Percentiles rank a stretch among this genome's conserved stretches.
phyloP scores from a whole-genome alignment of 2,329 filamentous ascomycete genomes.

The Paecilomyces dactylethromorphus region DNA sequence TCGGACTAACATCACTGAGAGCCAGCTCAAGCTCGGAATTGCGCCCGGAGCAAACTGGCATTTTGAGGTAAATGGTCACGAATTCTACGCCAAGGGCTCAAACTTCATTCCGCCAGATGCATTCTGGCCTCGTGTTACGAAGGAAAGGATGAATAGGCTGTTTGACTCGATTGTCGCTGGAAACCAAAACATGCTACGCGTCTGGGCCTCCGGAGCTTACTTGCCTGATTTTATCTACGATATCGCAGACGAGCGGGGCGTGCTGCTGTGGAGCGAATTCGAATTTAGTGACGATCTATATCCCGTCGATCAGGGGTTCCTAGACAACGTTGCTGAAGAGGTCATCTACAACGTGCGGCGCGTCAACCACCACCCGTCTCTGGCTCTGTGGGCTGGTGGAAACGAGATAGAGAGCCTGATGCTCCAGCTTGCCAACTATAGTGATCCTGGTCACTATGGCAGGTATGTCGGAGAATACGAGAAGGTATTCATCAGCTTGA shows the following conservation, averaged over 20 bases:
- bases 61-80: constrained; percentile 59
- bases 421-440: constrained; percentile 37
- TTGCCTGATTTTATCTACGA: constrained; percentile 2
- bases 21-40: constrained; percentile 49
- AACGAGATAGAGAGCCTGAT: constrained; percentile 57
- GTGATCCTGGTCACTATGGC: constrained; percentile 38
- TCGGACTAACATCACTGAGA: constrained; percentile 46
- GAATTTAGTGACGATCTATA: constrained; percentile 57
- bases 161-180: constrained; percentile 51
- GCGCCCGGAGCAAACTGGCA: constrained; percentile 56
- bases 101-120: constrained; percentile 58
- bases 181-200: constrained; percentile 56
- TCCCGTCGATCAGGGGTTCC: constrained; percentile 47
- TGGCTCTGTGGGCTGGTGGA: constrained; percentile 50
- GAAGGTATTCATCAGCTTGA: constrained; percentile 49
- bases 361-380: constrained; percentile 53
- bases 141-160: constrained; percentile 44
- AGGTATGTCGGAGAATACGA: constrained; percentile 50
- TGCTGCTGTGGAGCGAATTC: constrained; percentile 59
- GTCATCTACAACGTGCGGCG: constrained; percentile 56
- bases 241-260: constrained; percentile 47
- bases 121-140: constrained; percentile 57
- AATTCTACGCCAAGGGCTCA: constrained; percentile 59
- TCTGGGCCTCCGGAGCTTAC: constrained; percentile 1
- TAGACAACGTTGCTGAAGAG: constrained; percentile 51